Evolutionary conservation across 2,329 filamentous ascomycete genomes (phyloP), one percentile per base, ranked within the genome.

Genomic region (Clarireedia monteithiana): DNA sequence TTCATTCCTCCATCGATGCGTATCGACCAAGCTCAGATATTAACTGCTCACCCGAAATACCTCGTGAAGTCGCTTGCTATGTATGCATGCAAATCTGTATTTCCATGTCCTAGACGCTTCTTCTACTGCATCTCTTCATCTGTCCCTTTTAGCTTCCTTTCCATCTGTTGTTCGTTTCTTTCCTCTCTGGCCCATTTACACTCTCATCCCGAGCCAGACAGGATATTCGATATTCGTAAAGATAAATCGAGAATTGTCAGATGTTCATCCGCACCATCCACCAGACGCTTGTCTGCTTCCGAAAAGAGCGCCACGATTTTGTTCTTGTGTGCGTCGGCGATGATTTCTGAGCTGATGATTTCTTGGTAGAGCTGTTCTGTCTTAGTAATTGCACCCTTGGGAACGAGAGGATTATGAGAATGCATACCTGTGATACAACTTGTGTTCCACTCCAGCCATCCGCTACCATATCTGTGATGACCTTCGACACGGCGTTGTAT

Each of bases 391-490:
- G 34, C 6, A 23, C 7, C 24, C 2, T 10, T 12, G 7, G 5
- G 3, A 52, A 62, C 48, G 24, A 44, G 42, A 40, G 17, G 15
- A 26, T 34, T 39, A 38, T 30, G 27, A 12, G 27, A 48, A 40
- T 49, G 66, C 75, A 71, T 74, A 88, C 86, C 78, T 96, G 91
- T 17, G 81, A 76, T 39, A 97, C 79, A 26, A 96, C 82, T 72
- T 97, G 94, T 6, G 85, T 84, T 24, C 92, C 94, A 70, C 91
- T 96, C 92, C 94, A 99, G 7, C 94, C 94, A 73, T 97, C 94
- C 0, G 92, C 92, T 48, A 97, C 85, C 77, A 99, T 84, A 62
- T 96, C 88, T 65, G 91, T 89, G 5, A 97, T 88, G 5, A 89
- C 85, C 62, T 83, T 84, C 0, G 90, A 84, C 15, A 99, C 82